A percentile compares a stretch with the other conserved stretches of the same genome.
Conservation (phyloP, 1,284 basidiomycete genomes). For the Austroboletus niveus region DNA sequence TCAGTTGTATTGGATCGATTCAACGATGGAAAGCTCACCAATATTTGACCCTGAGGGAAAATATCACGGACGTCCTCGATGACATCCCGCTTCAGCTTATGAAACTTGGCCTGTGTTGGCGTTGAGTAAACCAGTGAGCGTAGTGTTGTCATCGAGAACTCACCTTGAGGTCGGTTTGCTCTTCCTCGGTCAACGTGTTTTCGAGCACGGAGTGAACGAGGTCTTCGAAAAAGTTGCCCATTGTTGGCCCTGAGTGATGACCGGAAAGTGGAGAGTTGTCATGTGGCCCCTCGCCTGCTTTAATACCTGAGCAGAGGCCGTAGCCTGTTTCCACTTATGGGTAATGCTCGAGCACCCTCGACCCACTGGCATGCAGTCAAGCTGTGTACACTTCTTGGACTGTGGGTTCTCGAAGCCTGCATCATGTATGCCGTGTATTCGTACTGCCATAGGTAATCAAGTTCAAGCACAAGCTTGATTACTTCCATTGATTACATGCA, state of each 20-base stretch:
- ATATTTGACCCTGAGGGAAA: conserved; percentile 31
- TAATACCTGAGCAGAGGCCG: too few relatives aligned
- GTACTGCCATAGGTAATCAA: too few relatives aligned
- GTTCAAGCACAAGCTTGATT: too few relatives aligned
- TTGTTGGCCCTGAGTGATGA: neutral
- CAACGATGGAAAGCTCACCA: conserved; percentile 13
- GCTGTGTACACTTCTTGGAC: neutral
- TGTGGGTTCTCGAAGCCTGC: too few relatives aligned
- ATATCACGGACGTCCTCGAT: conserved; percentile 29
- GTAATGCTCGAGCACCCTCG: neutral
- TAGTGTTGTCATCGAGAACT: neutral
- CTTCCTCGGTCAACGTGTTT: conserved; percentile 23
- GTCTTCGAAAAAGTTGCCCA: conserved; percentile 34
- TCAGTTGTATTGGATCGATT: neutral
- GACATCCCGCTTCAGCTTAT: conserved; percentile 30
- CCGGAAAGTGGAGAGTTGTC: too few relatives aligned
- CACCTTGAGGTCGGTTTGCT: conserved; percentile 27
- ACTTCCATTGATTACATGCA: too few relatives aligned
- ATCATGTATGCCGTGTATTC: too few relatives aligned
- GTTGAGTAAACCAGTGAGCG: neutral
- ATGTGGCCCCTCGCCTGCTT: too few relatives aligned
- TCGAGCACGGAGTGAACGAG: conserved; percentile 24
- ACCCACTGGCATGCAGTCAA: neutral
- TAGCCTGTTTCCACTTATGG: too few relatives aligned
- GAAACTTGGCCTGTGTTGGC: conserved; percentile 26